Percentiles rank a stretch among this genome's conserved stretches.
phyloP scores from a whole-genome alignment of 257 asterid genomes.

The Salvia miltiorrhiza region DNA sequence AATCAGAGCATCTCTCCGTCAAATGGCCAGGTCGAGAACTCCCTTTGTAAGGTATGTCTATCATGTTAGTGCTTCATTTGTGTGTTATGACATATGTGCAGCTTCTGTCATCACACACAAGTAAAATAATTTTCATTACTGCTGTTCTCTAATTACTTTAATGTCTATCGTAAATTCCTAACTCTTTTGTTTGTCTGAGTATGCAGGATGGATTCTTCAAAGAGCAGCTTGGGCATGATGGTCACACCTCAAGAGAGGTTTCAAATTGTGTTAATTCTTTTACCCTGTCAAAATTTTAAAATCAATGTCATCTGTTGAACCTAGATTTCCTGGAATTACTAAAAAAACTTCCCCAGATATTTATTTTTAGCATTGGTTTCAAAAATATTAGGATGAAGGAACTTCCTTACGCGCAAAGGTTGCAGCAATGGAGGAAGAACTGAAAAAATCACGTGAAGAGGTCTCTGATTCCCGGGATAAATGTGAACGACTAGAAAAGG shows the following conservation, averaged over 20 bases:
- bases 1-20: conserved; percentile 40
- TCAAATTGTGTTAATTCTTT: conserved; percentile 17
- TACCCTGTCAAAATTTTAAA: conserved; percentile 1
- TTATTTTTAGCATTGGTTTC: conserved; percentile 11
- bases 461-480: conserved; percentile 47
- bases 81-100: not conserved
- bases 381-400: conserved; percentile 54
- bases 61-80: conserved; percentile 14
- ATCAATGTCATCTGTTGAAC: conserved; percentile 1
- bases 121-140: not conserved
- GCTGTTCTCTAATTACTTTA: not conserved
- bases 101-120: conserved; percentile 14
- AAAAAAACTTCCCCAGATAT: not conserved
- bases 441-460: conserved; percentile 56
- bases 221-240: conserved; percentile 53
- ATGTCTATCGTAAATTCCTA: too few relatives aligned
- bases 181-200: too few relatives aligned
- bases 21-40: conserved; percentile 63
- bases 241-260: conserved; percentile 58
- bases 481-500: conserved; percentile 71
- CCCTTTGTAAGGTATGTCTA: conserved; percentile 50
- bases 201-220: conserved; percentile 54
- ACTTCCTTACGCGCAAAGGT: conserved; percentile 62
- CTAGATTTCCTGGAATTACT: not conserved
- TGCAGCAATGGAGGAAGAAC: conserved; percentile 68